phyloP scores from a whole-genome alignment of 2,329 filamentous ascomycete genomes.

The Colletotrichum liaoningense region DNA sequence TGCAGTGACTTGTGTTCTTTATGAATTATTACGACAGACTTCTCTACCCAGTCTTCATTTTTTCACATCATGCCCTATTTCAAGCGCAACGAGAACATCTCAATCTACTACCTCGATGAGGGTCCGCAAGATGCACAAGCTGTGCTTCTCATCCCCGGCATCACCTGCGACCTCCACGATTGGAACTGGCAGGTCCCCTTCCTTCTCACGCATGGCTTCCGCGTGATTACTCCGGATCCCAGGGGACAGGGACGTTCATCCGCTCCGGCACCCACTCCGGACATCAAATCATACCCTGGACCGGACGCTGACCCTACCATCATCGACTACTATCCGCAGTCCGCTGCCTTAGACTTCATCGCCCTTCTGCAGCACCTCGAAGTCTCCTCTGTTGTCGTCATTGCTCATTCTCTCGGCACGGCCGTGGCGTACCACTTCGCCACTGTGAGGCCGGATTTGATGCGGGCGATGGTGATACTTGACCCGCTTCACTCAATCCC shows the following conservation, averaged over 20 bases:
- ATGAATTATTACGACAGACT: background rate
- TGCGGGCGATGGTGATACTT: conserved; percentile 8
- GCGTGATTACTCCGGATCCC: conserved; percentile 20
- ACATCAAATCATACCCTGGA: conserved; percentile 11
- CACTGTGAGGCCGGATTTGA: conserved; percentile 15
- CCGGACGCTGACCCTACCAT: background rate
- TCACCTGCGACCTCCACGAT: conserved; percentile 13
- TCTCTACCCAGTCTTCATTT: background rate
- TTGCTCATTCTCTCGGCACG: conserved; percentile 19
- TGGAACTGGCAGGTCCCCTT: conserved; percentile 27
- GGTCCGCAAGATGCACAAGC: background rate
- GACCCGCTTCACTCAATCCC: conserved; percentile 14
- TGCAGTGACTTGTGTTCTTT: background rate
- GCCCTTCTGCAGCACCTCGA: conserved; percentile 12
- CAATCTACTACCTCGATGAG: conserved; percentile 25
- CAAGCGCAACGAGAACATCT: conserved; percentile 10
- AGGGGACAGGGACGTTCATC: conserved; percentile 20
- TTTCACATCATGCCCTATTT: conserved; percentile 10
- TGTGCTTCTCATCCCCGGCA: conserved; percentile 1
- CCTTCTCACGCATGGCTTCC: conserved; percentile 2
- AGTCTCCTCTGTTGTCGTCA: conserved; percentile 2
- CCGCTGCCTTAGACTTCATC: conserved; percentile 12
- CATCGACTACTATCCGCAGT: conserved; percentile 29
- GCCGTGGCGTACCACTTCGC: conserved; percentile 15
- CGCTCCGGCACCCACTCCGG: conserved; percentile 1